Evolutionary conservation across 177 flowering plant genomes (phyloP), one percentile per base, ranked within the genome.

Genomic region (Vitis hybrid): DNA sequence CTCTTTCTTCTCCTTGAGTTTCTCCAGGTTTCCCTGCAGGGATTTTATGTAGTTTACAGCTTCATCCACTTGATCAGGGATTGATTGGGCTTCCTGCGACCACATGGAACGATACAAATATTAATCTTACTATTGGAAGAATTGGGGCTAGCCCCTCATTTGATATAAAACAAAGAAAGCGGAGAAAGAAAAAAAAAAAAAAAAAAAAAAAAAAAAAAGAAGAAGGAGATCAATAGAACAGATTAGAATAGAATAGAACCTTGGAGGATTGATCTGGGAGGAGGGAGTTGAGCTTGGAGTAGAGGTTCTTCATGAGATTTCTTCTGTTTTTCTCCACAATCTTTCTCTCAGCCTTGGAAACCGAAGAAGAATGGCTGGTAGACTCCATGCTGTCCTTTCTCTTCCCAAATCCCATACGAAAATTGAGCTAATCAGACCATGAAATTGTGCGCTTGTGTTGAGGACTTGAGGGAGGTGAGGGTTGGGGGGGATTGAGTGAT

Each of bases 291-390:
- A 82, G 85, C 9, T 56, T 49, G 65, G 71, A 58, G 60, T 68
- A 77, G 45, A 82, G 81, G 52, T 3, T 54, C 65, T 82, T 82
- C 85, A 82, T 82, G 1, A 73, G 73, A 62, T 71, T 65, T 60
- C 85, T 79, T 45, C 85, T 77, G 9, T 82, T 82, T 17, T 80
- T 82, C 79, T 82, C 85, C 3, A 77, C 60, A 6, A 70, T 40
- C 52, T 78, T 79, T 54, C 82, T 70, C 48, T 82, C 85, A 0
- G 63, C 49, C 18, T 69, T 77, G 21, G 72, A 23, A 40, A 5
- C 45, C 3, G 81, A 32, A 56, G 72, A 60, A 50, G 26, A 50
- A 13, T 23, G 73, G n/a, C 56, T 51, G 10, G 34, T 50, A 11
- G 3, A 10, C n/a, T 2, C 21, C 7, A 13, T 23, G 1, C 8